Percentiles rank a stretch among this genome's conserved stretches.
Conservation (phyloP, 371 early-diverging fungal genomes). For the Saksenaea oblongispora region DNA sequence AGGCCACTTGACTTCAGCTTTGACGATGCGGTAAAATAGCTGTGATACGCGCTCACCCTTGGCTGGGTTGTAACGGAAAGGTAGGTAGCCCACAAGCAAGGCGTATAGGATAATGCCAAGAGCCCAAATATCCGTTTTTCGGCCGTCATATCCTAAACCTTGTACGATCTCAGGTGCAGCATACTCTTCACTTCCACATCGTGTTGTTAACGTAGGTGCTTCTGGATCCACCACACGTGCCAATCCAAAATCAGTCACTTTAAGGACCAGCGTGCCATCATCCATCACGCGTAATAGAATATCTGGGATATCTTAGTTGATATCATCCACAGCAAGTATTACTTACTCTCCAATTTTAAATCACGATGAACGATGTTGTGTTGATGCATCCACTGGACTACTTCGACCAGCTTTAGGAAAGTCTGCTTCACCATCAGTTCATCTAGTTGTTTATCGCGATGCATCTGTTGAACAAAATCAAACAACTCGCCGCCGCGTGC, state of each 20-base stretch:
- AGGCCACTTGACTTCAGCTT: conserved; percentile 35
- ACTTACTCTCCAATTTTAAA: conserved; percentile 77
- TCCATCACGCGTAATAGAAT: conserved; percentile 29
- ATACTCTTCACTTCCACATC: conserved; percentile 79
- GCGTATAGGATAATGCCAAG: conserved; percentile 73
- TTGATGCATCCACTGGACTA: conserved; percentile 70
- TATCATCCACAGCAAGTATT: neutral
- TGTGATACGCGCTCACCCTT: conserved; percentile 27
- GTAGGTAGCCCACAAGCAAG: conserved; percentile 49
- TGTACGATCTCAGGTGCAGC: conserved; percentile 87
- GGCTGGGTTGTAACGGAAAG: conserved; percentile 18
- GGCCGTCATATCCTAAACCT: conserved; percentile 63
- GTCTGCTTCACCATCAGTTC: conserved; percentile 31
- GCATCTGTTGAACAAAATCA: conserved; percentile 59
- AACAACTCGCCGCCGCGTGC: conserved; percentile 68
- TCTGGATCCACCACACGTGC: conserved; percentile 56
- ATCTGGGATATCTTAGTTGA: conserved; percentile 17
- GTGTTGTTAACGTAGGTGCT: conserved; percentile 47
- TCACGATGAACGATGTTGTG: conserved; percentile 77
- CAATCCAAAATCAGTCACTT: conserved; percentile 75
- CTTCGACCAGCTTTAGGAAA: conserved; percentile 58
- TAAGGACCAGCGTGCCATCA: conserved; percentile 47
- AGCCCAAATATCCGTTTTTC: conserved; percentile 72
- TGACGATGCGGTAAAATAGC: conserved; percentile 31
- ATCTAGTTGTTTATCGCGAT: conserved; percentile 27